Percentiles rank a stretch among this genome's conserved stretches.
These are phyloP conservation scores for Euphrasia arctica DNA, from an alignment of 305 asterid genomes.

Conservation along the genomic window DNA sequence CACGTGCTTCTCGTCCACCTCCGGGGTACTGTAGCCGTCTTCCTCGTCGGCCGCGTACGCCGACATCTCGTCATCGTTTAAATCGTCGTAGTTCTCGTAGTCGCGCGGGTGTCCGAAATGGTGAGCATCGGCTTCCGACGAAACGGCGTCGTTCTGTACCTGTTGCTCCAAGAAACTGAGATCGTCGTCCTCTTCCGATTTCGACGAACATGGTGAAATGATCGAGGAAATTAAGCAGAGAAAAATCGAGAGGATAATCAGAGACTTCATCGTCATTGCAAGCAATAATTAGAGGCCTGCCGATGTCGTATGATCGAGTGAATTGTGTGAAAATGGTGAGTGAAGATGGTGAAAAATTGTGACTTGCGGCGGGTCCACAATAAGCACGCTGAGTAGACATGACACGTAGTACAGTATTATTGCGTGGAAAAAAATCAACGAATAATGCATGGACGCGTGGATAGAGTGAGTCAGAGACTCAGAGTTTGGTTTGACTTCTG, in stretches of 20 bases:
- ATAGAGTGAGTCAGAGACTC: constrained; percentile 16
- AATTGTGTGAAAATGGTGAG: constrained; percentile 22
- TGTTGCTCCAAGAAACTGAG: constrained; percentile 68
- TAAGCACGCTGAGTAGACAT: constrained; percentile 2
- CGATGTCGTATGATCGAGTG: not conserved
- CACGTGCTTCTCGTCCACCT: constrained; percentile 76
- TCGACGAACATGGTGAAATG: constrained; percentile 26
- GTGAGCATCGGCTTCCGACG: constrained; percentile 24
- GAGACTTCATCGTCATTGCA: constrained; percentile 29
- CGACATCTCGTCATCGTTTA: constrained; percentile 43
- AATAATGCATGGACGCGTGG: constrained; percentile 32
- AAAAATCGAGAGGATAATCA: constrained; percentile 32
- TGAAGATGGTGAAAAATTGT: constrained; percentile 20
- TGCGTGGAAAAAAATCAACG: constrained; percentile 7
- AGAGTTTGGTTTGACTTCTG: constrained; percentile 5
- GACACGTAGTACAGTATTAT: constrained; percentile 28
- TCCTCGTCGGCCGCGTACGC: constrained; percentile 38
- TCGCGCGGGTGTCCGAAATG: constrained; percentile 36
- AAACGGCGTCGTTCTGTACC: constrained; percentile 30
- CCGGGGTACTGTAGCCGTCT: constrained; percentile 39
- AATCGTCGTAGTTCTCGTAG: constrained; percentile 81
- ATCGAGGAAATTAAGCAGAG: constrained; percentile 38
- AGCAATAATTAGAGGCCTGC: constrained; percentile 5
- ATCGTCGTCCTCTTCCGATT: constrained; percentile 67
- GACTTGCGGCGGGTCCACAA: constrained; percentile 25